Evolutionary conservation across 2,329 filamentous ascomycete genomes (phyloP), one percentile per base, ranked within the genome.

Genomic region (Niveomyces coronatus): DNA sequence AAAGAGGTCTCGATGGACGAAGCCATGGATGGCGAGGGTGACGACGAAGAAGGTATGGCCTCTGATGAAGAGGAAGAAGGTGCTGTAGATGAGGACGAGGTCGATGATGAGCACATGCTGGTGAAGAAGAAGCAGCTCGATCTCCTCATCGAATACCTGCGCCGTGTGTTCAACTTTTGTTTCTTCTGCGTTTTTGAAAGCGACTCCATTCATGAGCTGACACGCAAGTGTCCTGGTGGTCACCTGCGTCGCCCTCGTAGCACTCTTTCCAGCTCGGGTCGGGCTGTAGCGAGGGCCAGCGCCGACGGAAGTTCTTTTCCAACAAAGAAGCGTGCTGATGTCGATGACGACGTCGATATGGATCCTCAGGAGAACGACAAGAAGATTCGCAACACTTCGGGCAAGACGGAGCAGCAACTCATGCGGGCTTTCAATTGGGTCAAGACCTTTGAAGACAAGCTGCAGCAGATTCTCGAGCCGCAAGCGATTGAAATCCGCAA

Each of bases 151-250:
- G 91, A 98, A 63, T 98, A 98, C 57, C 72, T 98, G 43, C 86
- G 91, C 37, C 81, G 91, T 13, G 91, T 98, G 37, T 94, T 93
- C 71, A 95, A 91, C 63, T 96, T 98, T 64, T 98, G 91, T 67
- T 95, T 98, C 69, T 98, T 96, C 67, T 98, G 91, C 58, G 93
- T 98, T 5, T 96, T 98, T 49, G 91, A 98, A 62, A 91, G 87
- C 54, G 91, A 98, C 59, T 96, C 89, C 0, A 81, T 96, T 16
- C 91, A 98, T 53, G 91, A 98, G 62, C 70, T 98, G 47, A 88
- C 85, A 28, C 79, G 91, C 43, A 96, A 98, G 63, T 98, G 91
- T 51, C 87, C 91, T 18, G 91, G 91, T 29, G 91, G 91, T n/a
- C 91, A 98, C 67, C 76, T 98, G 44, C 85, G 91, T 45, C 81